These are phyloP conservation scores for Fusarium armeniacum DNA, from an alignment of 2,329 filamentous ascomycete genomes.

Conservation along the genomic window DNA sequence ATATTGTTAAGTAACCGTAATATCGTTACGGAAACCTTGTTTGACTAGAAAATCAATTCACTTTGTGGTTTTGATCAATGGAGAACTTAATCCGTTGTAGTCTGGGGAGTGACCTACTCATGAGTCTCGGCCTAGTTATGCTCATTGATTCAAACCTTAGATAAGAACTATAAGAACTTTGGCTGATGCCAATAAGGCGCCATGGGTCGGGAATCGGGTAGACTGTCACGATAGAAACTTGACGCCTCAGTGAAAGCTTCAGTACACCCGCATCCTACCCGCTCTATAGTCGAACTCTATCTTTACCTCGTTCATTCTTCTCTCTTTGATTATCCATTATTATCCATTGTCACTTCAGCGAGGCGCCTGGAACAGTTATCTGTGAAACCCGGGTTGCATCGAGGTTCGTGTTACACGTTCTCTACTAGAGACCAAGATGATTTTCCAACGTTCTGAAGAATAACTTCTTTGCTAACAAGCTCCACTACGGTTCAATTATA, in stretches of 20 bases:
- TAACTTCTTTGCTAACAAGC: neutral
- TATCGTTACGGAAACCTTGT: constrained; percentile 12
- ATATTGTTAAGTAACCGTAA: neutral
- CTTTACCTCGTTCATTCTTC: neutral
- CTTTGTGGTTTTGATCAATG: neutral
- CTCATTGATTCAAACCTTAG: neutral
- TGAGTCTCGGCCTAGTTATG: constrained; percentile 6
- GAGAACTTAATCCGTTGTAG: neutral
- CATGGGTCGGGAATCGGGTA: neutral
- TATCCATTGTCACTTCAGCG: neutral
- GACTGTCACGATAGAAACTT: constrained; percentile 5
- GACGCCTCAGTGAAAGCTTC: constrained; percentile 14
- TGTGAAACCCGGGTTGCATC: too few relatives aligned
- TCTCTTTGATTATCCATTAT: neutral
- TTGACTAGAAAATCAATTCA: constrained; percentile 15
- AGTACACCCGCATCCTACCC: constrained; percentile 2
- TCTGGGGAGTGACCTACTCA: constrained; percentile 1
- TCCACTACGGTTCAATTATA: neutral
- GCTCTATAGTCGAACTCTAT: constrained; percentile 9
- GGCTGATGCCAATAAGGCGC: neutral
- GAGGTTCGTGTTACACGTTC: neutral
- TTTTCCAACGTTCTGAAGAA: neutral
- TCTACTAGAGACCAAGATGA: neutral
- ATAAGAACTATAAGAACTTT: neutral
- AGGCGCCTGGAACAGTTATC: neutral